Evolutionary conservation across 176 grass and related monocot genomes (phyloP).

Genomic region (Eragrostis nindensis): DNA sequence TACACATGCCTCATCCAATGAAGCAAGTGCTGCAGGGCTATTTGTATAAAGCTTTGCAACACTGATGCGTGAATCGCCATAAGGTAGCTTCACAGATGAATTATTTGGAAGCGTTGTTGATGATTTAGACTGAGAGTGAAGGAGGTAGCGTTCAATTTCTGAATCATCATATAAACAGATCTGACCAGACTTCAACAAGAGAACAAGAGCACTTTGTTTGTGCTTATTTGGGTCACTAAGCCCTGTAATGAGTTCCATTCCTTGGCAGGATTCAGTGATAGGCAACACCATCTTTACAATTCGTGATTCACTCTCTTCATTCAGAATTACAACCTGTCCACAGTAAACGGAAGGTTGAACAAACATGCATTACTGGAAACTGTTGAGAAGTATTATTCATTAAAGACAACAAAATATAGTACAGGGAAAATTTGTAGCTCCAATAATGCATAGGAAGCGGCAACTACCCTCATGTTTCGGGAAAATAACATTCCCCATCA

Average conservation of each 20-base stretch:
- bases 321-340: slow-evolving; percentile 83
- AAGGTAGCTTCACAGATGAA: slow-evolving; percentile 67
- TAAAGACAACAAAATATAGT: slow-evolving; percentile 19
- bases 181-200: slow-evolving; percentile 85
- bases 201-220: slow-evolving; percentile 66
- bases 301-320: slow-evolving; percentile 74
- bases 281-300: slow-evolving; percentile 86
- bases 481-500: neutral
- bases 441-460: neutral
- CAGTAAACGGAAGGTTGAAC: slow-evolving; percentile 40
- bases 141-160: slow-evolving; percentile 77
- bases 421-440: neutral
- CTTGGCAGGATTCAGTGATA: slow-evolving; percentile 76
- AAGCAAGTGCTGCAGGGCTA: slow-evolving; percentile 49
- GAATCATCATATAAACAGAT: slow-evolving; percentile 89
- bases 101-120: slow-evolving; percentile 68
- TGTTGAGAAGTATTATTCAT: neutral
- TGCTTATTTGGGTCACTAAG: slow-evolving; percentile 72
- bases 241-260: slow-evolving; percentile 70
- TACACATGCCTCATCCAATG: slow-evolving; percentile 66
- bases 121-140: slow-evolving; percentile 81
- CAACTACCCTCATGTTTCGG: slow-evolving; percentile 19
- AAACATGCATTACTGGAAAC: slow-evolving; percentile 33
- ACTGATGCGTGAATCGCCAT: slow-evolving; percentile 71
- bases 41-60: slow-evolving; percentile 66